Conservation (phyloP, 768 basidiomycete genomes). For the Suillus cothurnatus region DNA sequence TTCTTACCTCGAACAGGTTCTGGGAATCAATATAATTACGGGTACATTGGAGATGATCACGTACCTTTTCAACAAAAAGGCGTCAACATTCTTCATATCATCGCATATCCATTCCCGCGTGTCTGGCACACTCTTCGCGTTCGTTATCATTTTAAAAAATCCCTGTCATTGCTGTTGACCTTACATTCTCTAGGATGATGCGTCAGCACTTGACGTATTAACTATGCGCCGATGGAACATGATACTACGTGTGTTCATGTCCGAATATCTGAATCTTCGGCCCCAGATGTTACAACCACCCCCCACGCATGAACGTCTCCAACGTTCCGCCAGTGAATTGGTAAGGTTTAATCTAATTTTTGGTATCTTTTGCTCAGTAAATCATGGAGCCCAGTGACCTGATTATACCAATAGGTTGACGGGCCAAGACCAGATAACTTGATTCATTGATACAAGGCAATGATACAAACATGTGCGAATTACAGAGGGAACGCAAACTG, state of each 20-base stretch:
- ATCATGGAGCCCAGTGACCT: slow-evolving; percentile 5
- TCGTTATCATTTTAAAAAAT: slow-evolving; percentile 33
- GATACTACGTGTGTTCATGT: slow-evolving; percentile 82
- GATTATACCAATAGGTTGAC: neutral
- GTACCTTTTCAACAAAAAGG: slow-evolving; percentile 84
- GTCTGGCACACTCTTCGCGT: slow-evolving; percentile 89
- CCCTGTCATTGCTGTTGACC: slow-evolving; percentile 3
- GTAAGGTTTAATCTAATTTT: slow-evolving; percentile 35
- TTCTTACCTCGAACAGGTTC: slow-evolving; percentile 54
- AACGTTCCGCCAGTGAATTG: slow-evolving; percentile 47
- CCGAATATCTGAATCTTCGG: slow-evolving; percentile 82
- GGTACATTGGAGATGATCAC: slow-evolving; percentile 90
- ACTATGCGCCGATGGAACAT: slow-evolving; percentile 92
- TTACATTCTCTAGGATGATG: slow-evolving; percentile 72
- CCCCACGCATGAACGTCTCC: slow-evolving; percentile 26
- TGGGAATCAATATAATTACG: slow-evolving; percentile 40
- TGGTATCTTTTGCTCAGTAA: neutral
- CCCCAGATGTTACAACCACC: slow-evolving; percentile 44
- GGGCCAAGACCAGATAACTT: neutral
- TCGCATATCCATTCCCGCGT: slow-evolving; percentile 82
- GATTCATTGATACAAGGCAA: neutral
- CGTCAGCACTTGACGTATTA: slow-evolving; percentile 76
- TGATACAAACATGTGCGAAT: neutral
- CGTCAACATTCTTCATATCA: slow-evolving; percentile 88
- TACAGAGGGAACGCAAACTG: neutral